Base-by-base conservation (phyloP, 768 basidiomycete genomes). In the Pleurotus giganteus region DNA sequence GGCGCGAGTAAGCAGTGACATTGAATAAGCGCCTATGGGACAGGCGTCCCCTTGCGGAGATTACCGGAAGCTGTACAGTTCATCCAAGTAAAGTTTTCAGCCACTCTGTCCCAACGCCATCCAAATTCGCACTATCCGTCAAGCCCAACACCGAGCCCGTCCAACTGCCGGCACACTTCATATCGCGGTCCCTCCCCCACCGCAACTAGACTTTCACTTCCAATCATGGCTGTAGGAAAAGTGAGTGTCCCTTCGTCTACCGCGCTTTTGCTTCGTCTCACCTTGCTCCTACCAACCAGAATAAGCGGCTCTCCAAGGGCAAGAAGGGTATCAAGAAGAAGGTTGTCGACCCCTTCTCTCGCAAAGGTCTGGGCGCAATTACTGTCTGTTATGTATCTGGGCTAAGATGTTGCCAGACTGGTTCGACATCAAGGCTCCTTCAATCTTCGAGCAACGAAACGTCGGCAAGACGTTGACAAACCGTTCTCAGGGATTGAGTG, bases 271-370 rank as follows among this genome's bases (percentile, higher is more conserved):
- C 42, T 51, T 61, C 36, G 63, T 57, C n/a, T n/a, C n/a, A n/a
- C n/a, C n/a, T n/a, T n/a, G n/a, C n/a, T n/a, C n/a, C n/a, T 51
- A 43, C 54, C 34, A 31, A 27, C 12, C 63, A 98, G 92, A 98
- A 98, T 81, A 99, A 99, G 79, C 88, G 94, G 71, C 84, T 95
- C 64, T 94, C 94, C 47, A 97, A 97, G 80, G 94, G 94, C 67
- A 95, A 95, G 85, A 95, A 95, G 81, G 94, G 93, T 72, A 88
- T 98, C 82, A 99, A 99, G 94, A 99, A 98, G 82, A 97, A 98
- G 88, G 94, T 97, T 72, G 94, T 99, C 60, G 97, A 99, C 84
- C 94, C 97, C 61, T 97, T 99, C 89, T 88, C 96, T 62, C 88
- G 97, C 81, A 99, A 99, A 79, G 96, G 96, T 95, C 65, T 57